Percentiles rank a stretch among this genome's conserved stretches.
Conservation (phyloP, 192 early-diverging fungal genomes). For the Coemansia sp. region DNA sequence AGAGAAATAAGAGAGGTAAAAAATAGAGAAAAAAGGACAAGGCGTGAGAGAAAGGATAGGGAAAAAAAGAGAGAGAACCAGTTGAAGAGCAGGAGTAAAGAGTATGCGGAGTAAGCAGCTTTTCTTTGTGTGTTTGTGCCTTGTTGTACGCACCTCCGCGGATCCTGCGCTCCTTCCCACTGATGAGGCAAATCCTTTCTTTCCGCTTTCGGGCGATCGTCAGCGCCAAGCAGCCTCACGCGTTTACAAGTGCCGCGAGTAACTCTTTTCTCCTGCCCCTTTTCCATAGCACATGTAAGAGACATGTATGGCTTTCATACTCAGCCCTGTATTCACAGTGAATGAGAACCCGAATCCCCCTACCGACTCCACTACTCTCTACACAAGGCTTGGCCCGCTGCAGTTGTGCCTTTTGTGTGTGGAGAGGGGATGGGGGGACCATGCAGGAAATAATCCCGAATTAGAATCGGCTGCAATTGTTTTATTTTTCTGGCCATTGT, state of each 20-base stretch:
- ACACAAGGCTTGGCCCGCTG: background rate
- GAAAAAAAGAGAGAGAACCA: slow-evolving; percentile 6
- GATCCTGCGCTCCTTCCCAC: background rate
- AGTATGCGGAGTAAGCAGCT: slow-evolving; percentile 3
- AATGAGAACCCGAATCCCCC: background rate
- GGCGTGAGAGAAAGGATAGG: background rate
- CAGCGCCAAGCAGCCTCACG: background rate
- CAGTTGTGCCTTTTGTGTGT: background rate
- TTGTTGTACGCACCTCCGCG: background rate
- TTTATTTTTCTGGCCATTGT: background rate
- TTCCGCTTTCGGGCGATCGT: background rate
- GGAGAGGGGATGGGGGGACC: background rate
- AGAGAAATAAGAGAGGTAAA: slow-evolving; percentile 4
- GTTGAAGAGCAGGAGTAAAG: slow-evolving; percentile 4
- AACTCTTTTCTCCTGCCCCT: background rate
- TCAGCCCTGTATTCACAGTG: background rate
- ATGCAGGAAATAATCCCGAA: background rate
- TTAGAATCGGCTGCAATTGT: background rate
- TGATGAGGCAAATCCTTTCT: background rate
- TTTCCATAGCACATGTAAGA: background rate
- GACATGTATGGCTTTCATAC: background rate
- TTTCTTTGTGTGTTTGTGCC: too few relatives aligned
- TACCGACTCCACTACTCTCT: background rate
- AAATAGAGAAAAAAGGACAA: background rate
- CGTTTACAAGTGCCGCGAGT: background rate